A percentile compares a stretch with the other conserved stretches of the same genome.
Evolutionary conservation across 495 filamentous ascomycete genomes (phyloP).

Genomic region (Neurospora sp.): DNA sequence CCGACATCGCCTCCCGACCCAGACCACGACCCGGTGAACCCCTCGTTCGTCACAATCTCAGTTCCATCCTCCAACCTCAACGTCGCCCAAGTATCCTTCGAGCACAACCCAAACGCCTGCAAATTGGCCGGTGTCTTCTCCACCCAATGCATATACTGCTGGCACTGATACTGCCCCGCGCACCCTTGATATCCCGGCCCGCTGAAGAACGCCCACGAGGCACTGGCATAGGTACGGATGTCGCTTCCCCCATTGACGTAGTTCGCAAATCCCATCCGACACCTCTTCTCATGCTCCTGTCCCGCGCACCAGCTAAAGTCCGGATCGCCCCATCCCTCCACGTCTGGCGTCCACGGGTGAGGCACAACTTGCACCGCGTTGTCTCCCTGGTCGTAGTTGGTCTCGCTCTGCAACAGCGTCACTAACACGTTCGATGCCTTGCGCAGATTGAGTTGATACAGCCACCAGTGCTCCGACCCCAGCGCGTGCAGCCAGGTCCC

Average conservation of each 20-base stretch:
- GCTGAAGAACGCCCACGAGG: conserved; percentile 64
- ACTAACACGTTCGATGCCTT: conserved; percentile 69
- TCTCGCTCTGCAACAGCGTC: conserved; percentile 76
- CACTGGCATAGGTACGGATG: conserved; percentile 49
- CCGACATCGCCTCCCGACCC: conserved; percentile 40
- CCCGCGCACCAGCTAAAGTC: conserved; percentile 38
- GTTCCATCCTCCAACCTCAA: conserved; percentile 24
- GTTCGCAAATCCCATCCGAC: conserved; percentile 34
- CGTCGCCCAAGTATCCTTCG: conserved; percentile 18
- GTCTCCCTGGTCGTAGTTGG: conserved; percentile 81
- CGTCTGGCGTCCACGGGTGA: conserved; percentile 40
- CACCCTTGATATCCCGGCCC: conserved; percentile 26
- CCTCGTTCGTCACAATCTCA: conserved; percentile 16
- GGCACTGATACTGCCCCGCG: conserved; percentile 21
- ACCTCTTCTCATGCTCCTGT: conserved; percentile 22
- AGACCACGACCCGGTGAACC: conserved; percentile 44
- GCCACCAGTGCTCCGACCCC: conserved; percentile 60
- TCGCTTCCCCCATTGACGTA: conserved; percentile 48
- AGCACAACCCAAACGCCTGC: conserved; percentile 31
- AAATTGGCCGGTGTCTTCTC: conserved; percentile 21
- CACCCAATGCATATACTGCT: conserved; percentile 30
- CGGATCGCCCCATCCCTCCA: conserved; percentile 39
- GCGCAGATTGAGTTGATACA: conserved; percentile 68
- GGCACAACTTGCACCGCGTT: conserved; percentile 41
- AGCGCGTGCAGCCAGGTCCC: conserved; percentile 60